Base-by-base conservation (phyloP, 176 grass and related monocot species). In the Melocanna baccifera region DNA sequence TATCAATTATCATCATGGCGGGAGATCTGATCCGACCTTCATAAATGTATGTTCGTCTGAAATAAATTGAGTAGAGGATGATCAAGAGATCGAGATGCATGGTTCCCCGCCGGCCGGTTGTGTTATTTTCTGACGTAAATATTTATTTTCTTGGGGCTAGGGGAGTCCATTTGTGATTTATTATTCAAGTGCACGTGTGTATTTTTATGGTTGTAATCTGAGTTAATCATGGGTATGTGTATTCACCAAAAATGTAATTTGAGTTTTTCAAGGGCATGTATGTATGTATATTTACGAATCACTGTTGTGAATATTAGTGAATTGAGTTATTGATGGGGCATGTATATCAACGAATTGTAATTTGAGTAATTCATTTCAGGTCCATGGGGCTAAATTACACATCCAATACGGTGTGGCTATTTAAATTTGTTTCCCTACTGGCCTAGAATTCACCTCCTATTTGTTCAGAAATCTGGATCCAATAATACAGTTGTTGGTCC, bases 11-110 rank as follows among this genome's bases (percentile, higher is more conserved):
- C 63, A 22, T 76, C 41, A 41, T n/a, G 39, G 70, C 46, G 43
- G 67, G 46, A 67, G 14, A 64, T 64, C 53, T 75, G 48, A 73
- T 30, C 36, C 14, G 52, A 53, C 70, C 19, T 40, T 14, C 39
- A 39, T 15, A 12, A n/a, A 43, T 65, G 20, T 28, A 37, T 41
- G 9, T 9, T 32, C 52, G 41, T 20, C 23, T 46, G 19, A 65
- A 65, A 85, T 59, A 86, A 79, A 69, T 53, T 86, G 72, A 65
- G 50, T 72, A 25, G 12, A 69, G 41, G 73, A 46, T 71, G 66
- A 50, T 20, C 46, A 51, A 32, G 25, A 72, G 36, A 76, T 26
- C 20, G 15, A 3, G 19, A 78, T 12, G 48, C 15, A 22, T 72
- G 43, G 23, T 30, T 16, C 69, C 2, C 42, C 42, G 68, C 14